Base-by-base conservation (phyloP, 164 flowering plant genomes). In the Hamamelis virginiana region DNA sequence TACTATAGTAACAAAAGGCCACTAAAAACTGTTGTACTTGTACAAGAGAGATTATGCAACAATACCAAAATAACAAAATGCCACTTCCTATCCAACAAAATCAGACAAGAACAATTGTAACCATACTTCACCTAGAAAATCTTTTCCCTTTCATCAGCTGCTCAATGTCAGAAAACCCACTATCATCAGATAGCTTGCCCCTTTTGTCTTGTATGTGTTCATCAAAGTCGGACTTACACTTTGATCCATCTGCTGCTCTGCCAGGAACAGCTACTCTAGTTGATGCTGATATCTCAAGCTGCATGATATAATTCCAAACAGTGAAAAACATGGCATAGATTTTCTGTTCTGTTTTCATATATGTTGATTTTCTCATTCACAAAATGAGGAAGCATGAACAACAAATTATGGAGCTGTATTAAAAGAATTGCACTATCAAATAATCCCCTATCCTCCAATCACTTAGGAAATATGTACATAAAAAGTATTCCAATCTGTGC, bases 91-190 rank as follows among this genome's bases (percentile, higher is more conserved):
- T 33, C 41, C 21, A 56, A 19, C 58, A 10, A 16, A 51, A 66
- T 46, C 52, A 47, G 16, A 27, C 19, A 16, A 27, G 46, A 28
- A 9, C 38, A 19, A 22, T 60, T 1, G 43, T 14, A n/a, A 60
- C 27, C 13, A 67, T 4, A 26, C 68, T 60, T 74, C 77, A 80
- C 98, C 90, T 89, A 14, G 96, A 81, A 76, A 91, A 85, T 18
- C 62, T 80, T 75, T 78, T 86, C 50, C 74, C 91, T 74, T 80
- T 73, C 69, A 94, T 48, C 72, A 90, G 75, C 71, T 86, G 79
- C 79, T 94, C 98, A 72, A 91, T 83, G 67, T 84, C 82, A 53
- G 84, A 78, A 46, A 89, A 65, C 27, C 79, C 76, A 53, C 45
- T 55, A 68, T 43, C 80, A 70, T 78, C 79, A 61, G 74, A 46